Percentiles rank a stretch among this genome's conserved stretches.
phyloP scores from a whole-genome alignment of 179 eudicot species.

The Actinidia arguta region DNA sequence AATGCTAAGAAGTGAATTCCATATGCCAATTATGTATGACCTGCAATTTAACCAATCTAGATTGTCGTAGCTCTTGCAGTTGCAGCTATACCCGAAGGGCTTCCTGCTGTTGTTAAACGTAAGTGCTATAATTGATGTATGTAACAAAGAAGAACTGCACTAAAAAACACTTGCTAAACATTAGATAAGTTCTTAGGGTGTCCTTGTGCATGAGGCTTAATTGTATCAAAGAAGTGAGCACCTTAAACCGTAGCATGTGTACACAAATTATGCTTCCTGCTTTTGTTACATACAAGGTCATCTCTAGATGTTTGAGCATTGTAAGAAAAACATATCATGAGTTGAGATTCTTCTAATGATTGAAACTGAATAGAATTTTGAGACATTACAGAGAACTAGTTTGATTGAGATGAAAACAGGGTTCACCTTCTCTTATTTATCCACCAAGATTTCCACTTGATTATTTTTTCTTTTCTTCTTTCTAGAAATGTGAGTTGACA shows the following conservation, averaged over 20 bases:
- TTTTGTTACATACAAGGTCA: neutral
- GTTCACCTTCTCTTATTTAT: neutral
- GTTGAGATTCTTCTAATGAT: neutral
- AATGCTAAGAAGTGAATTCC: slow-evolving; percentile 1
- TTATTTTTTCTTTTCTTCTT: neutral
- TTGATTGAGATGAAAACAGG: neutral
- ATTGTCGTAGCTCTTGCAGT: slow-evolving; percentile 99
- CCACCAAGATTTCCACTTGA: neutral
- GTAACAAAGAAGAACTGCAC: neutral
- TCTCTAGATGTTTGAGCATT: neutral
- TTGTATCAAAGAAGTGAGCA: neutral
- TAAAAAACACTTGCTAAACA: neutral
- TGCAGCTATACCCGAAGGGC: slow-evolving; percentile 99
- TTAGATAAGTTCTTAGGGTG: neutral
- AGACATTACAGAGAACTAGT: neutral
- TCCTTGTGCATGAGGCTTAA: neutral
- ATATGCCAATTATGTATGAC: slow-evolving; percentile 13
- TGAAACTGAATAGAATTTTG: neutral
- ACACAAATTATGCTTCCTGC: neutral
- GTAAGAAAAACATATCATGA: neutral
- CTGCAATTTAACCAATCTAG: slow-evolving; percentile 42
- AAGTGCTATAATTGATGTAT: slow-evolving; percentile 36
- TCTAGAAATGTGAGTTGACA: neutral
- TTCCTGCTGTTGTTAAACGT: slow-evolving; percentile 99
- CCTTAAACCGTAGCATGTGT: neutral